Base-by-base conservation (phyloP, 345 rosid species). In the Populus davidiana region DNA sequence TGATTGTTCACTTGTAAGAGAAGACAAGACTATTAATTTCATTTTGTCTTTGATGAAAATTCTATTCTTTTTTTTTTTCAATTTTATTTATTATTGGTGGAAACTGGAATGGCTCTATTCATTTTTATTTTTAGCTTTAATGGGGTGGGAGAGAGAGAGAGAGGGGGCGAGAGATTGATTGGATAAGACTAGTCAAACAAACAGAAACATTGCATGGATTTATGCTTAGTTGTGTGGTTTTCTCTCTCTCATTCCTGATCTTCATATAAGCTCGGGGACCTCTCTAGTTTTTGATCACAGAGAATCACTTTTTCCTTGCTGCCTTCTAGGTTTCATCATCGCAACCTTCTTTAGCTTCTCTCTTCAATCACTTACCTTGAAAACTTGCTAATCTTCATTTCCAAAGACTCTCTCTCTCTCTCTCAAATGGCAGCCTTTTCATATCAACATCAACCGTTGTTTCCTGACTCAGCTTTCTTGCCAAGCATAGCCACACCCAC, bases 391-490 rank as follows among this genome's bases (percentile, higher is more conserved):
- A 25, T 41, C 14, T 52, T 67, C 78, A 39, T 67, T 69, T 74
- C 70, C 81, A 74, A 79, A 74, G 79, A 71, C 54, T 59, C 81
- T 73, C 29, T 17, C 81, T 73, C 29, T 17, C n/a, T 25, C 25
- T 56, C 50, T 25, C 11, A 79, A 70, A 89, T 91, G 94, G 87
- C 92, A 82, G 83, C 89, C 64, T 91, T 91, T 82, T 82, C 88
- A 73, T 78, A 79, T 81, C 92, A 85, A 59, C 82, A 25, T 74
- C 78, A 84, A 67, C 85, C 88, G 82, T 86, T 77, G 63, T 88
- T 78, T 80, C 80, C 83, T 11, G 92, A 89, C 68, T 84, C 92
- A 54, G 67, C 78, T 73, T 81, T 79, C 83, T 83, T 79, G 77
- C 82, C 83, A 14, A 83, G 75, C 76, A 63, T 47, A 12, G 5